These are phyloP conservation scores for Tympanopsis confertula DNA, from an alignment of 2,329 filamentous ascomycete species.

Conservation along the genomic window DNA sequence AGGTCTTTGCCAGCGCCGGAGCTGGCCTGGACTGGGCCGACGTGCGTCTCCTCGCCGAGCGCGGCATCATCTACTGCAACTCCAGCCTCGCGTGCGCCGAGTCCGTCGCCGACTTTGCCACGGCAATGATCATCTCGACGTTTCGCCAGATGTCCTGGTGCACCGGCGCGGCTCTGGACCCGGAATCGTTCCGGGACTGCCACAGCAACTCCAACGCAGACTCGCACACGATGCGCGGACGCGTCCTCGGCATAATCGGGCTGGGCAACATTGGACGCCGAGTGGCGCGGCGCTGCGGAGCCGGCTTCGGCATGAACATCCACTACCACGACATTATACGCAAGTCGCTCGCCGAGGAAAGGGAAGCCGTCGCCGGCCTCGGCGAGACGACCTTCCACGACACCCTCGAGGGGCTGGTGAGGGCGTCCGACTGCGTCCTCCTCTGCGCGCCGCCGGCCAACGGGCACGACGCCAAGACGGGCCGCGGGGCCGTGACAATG, in stretches of 20 bases:
- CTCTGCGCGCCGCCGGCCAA: conserved; percentile 32
- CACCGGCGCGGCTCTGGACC: conserved; percentile 25
- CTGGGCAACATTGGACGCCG: conserved; percentile 31
- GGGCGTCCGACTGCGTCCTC: conserved; percentile 28
- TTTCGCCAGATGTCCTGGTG: conserved; percentile 41
- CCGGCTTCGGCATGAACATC: conserved; percentile 38
- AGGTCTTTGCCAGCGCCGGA: conserved; percentile 41
- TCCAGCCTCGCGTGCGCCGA: conserved; percentile 40
- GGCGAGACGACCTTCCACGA: conserved; percentile 25
- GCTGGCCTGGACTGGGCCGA: conserved; percentile 49
- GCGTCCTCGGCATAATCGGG: conserved; percentile 38
- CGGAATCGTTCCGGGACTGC: conserved; percentile 29
- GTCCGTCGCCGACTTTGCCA: conserved; percentile 41
- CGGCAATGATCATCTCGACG: conserved; percentile 37
- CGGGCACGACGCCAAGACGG: too few species aligned
- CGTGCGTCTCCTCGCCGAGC: conserved; percentile 31
- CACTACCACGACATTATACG: conserved; percentile 30
- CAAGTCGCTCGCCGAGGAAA: conserved; percentile 19
- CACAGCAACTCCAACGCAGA: conserved; percentile 34
- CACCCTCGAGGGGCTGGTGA: conserved; percentile 26
- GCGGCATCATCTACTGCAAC: conserved; percentile 42
- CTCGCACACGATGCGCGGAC: conserved; percentile 35
- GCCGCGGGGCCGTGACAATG: conserved; percentile 28
- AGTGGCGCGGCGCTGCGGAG: conserved; percentile 36
- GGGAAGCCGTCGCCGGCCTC: conserved; percentile 22